Base-by-base conservation (phyloP, 192 early-diverging fungal species). In the Umbelopsis ramanniana region DNA sequence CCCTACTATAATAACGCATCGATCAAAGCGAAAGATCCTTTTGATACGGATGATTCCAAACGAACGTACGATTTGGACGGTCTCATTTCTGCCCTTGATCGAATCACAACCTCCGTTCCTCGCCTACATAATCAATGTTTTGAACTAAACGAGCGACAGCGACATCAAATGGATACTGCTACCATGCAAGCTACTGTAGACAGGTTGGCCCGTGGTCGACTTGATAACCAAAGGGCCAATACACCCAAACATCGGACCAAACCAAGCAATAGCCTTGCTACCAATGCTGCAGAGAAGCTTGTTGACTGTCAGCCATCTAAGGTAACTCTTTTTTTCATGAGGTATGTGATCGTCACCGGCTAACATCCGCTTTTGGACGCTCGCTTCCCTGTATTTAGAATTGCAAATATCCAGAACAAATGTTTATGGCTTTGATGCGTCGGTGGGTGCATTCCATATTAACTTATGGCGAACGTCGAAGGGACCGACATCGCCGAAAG, bases 341-440 rank as follows among this genome's bases (percentile, higher is more conserved):
- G 4, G 12, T 48, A 9, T 48, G 15, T 48, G 47, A 48, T 48
- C 47, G n/a, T 15, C 17, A 43, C 29, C 11, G 40, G 11, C 40
- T 43, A 43, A 43, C 40, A 1, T 29, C 29, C 29, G 1, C 29
- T 29, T 29, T 29, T 29, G 29, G 29, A 29, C 29, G 29, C 29
- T 29, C 29, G 29, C 1, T 43, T 43, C 40, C 6, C 40, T 43
- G 1, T 19, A 50, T 43, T 43, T 15, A 50, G 48, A 50, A 10
- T 6, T 50, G 48, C 17, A 63, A 63, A 14, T 63, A 63, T 35
- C 26, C 29, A 19, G 57, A 63, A 35, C 57, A 63, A 37, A 35
- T 63, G 26, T 63, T 63, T 35, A 37, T 63, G 14, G 15, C 57
- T 35, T n/a, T 63, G 57, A 63, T 63, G 57, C 57, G 57, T 37